phyloP scores from a whole-genome alignment of 495 filamentous ascomycete species.

The Hapsidospora chrysogenum region DNA sequence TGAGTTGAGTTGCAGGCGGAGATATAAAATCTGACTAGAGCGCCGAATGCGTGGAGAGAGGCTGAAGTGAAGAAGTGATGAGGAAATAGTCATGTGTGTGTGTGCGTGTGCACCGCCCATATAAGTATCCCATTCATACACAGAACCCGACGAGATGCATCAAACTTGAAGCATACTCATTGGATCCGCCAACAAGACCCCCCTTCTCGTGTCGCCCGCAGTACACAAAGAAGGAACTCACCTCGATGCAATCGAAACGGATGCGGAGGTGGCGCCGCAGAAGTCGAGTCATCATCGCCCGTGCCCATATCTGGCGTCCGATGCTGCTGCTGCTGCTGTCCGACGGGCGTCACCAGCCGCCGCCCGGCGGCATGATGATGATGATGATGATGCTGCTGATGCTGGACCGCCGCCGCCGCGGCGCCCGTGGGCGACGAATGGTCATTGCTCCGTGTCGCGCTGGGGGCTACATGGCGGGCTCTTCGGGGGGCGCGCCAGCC shows the following conservation, averaged over 20 bases:
- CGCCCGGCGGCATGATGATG: neutral
- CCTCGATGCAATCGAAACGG: slow-evolving; percentile 1
- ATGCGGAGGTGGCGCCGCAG: neutral
- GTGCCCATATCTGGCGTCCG: neutral
- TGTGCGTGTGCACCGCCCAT: too few relatives aligned
- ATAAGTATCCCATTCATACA: too few relatives aligned
- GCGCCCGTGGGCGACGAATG: neutral
- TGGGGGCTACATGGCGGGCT: slow-evolving; percentile 1
- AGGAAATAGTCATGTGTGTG: neutral
- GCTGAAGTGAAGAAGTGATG: neutral
- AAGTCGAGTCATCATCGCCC: neutral
- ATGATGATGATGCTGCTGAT: neutral
- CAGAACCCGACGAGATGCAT: too few relatives aligned
- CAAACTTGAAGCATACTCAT: too few relatives aligned
- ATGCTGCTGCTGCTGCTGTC: neutral
- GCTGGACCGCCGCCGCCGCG: neutral
- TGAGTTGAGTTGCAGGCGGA: too few relatives aligned
- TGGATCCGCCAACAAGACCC: too few relatives aligned
- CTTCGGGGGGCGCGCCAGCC: neutral
- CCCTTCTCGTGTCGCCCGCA: too few relatives aligned
- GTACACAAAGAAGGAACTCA: too few relatives aligned
- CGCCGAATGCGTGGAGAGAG: neutral
- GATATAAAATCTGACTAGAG: neutral
- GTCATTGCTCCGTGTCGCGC: neutral
- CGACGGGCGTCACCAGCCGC: slow-evolving; percentile 1